Percentiles rank a stretch among this genome's conserved stretches.
These are phyloP conservation scores for Naganishia sp. DNA, from an alignment of 1,284 basidiomycete species.

Conservation along the genomic window DNA sequence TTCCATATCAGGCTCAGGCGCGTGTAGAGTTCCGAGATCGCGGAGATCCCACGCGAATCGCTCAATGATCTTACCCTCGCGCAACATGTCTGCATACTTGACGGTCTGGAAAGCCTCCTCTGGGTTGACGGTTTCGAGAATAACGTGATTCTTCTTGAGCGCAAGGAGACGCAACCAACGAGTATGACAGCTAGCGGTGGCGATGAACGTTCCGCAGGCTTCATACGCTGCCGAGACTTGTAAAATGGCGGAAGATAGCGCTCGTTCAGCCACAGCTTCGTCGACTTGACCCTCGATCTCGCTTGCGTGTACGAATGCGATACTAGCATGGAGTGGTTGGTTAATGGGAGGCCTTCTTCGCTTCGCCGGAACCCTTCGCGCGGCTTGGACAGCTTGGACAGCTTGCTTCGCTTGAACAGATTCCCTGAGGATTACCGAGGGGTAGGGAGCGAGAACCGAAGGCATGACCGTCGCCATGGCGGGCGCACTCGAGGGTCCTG, in stretches of 20 bases:
- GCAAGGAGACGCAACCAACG: constrained; percentile 1
- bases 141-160: not conserved
- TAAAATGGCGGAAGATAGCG: not conserved
- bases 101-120: not conserved
- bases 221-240: not conserved
- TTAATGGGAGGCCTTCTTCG: too few relatives aligned
- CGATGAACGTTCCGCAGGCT: constrained; percentile 7
- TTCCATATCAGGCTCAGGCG: not conserved
- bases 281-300: not conserved
- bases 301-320: not conserved
- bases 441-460: too few relatives aligned
- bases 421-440: too few relatives aligned
- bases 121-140: not conserved
- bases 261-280: not conserved
- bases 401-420: too few relatives aligned
- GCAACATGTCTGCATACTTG: not conserved
- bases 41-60: not conserved
- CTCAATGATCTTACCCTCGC: not conserved
- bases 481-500: not conserved
- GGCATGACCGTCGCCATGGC: not conserved
- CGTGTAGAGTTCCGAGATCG: not conserved
- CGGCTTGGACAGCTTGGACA: too few relatives aligned
- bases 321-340: not conserved
- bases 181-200: not conserved
- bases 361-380: too few relatives aligned